Percentiles rank a stretch among this genome's conserved stretches.
phyloP scores from a whole-genome alignment of 768 basidiomycete genomes.

The Pleurotus eryngii region DNA sequence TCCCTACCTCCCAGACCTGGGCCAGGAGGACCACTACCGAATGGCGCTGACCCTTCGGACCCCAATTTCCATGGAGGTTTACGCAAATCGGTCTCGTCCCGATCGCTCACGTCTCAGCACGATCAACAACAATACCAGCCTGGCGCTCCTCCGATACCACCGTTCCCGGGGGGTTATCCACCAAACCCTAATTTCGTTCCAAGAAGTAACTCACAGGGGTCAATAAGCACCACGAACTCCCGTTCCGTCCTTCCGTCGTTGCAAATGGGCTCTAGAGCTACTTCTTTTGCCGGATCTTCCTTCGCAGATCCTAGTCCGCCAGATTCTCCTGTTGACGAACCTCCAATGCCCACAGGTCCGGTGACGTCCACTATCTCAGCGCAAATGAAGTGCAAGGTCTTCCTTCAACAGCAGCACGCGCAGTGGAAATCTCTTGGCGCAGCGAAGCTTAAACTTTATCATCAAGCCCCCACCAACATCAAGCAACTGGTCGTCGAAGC shows the following conservation, averaged over 20 bases:
- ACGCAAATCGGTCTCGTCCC: slow-evolving; percentile 56
- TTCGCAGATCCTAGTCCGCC: slow-evolving; percentile 81
- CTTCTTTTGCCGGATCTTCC: slow-evolving; percentile 49
- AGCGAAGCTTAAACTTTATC: slow-evolving; percentile 84
- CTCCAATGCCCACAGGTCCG: slow-evolving; percentile 54
- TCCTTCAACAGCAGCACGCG: slow-evolving; percentile 92
- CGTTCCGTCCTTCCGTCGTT: slow-evolving; percentile 65
- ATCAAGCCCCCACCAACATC: slow-evolving; percentile 78
- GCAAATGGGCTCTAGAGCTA: slow-evolving; percentile 46
- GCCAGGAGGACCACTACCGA: slow-evolving; percentile 19
- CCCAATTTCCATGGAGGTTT: slow-evolving; percentile 31
- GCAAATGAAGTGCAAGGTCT: slow-evolving; percentile 98
- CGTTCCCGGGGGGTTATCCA: slow-evolving; percentile 35
- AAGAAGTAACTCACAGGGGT: slow-evolving; percentile 36
- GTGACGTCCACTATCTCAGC: slow-evolving; percentile 76
- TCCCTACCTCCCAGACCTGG: slow-evolving; percentile 15
- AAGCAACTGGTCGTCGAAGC: slow-evolving; percentile 96
- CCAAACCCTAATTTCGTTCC: slow-evolving; percentile 26
- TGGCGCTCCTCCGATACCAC: slow-evolving; percentile 38
- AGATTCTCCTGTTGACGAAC: slow-evolving; percentile 67
- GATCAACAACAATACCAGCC: slow-evolving; percentile 32
- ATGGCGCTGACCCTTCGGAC: slow-evolving; percentile 45
- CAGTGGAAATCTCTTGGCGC: slow-evolving; percentile 96
- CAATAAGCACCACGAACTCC: slow-evolving; percentile 38
- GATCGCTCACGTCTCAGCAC: slow-evolving; percentile 53